These are phyloP conservation scores for Castanospermum australe DNA, from an alignment of 306 rosid genomes.

Conservation along the genomic window DNA sequence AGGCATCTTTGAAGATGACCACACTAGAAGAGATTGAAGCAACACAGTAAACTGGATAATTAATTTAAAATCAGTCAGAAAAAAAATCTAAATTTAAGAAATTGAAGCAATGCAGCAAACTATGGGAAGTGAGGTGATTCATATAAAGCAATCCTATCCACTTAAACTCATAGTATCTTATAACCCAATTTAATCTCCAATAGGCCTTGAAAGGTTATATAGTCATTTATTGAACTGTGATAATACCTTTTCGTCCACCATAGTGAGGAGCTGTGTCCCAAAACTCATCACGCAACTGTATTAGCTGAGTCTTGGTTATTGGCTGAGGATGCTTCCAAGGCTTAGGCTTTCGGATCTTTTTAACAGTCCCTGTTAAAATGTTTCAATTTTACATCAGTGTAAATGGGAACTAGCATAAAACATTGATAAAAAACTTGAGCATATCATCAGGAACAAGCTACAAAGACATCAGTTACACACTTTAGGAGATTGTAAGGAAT, in stretches of 20 bases:
- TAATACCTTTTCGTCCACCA: conserved; percentile 92
- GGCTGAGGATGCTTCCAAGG: conserved; percentile 99
- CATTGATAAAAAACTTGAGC: conserved; percentile 11
- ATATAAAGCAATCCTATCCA: background rate
- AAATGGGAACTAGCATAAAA: conserved; percentile 4
- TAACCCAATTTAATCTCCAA: background rate
- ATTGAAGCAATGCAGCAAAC: conserved; percentile 12
- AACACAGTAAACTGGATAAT: conserved; percentile 1
- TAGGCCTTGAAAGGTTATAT: conserved; percentile 1
- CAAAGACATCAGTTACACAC: conserved; percentile 9
- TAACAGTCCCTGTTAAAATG: conserved; percentile 55
- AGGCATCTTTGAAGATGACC: background rate
- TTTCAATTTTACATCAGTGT: conserved; percentile 19
- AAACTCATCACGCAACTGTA: conserved; percentile 90
- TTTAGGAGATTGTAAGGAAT: background rate
- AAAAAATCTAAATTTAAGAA: background rate
- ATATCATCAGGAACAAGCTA: conserved; percentile 20
- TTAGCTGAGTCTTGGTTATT: conserved; percentile 82
- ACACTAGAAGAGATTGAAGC: background rate
- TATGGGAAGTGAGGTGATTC: background rate
- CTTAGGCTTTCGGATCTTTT: conserved; percentile 90
- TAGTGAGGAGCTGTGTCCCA: conserved; percentile 99
- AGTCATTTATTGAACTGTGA: background rate
- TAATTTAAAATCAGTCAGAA: background rate
- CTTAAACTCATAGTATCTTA: conserved; percentile 4